These are phyloP conservation scores for Acanthochlamys bracteata DNA, from an alignment of 106 monocot genomes.

Conservation along the genomic window DNA sequence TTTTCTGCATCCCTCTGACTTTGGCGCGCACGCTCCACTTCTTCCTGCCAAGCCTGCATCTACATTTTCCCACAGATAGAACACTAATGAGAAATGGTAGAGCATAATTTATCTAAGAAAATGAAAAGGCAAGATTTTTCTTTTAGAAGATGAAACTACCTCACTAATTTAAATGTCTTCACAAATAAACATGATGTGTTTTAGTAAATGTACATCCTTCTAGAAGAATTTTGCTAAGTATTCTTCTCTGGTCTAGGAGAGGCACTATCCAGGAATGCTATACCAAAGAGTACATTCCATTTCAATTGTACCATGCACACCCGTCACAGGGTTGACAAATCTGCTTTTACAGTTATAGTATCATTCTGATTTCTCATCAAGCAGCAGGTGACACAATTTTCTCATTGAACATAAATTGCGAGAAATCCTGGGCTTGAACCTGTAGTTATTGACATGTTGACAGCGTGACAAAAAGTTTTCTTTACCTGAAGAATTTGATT, in stretches of 20 bases:
- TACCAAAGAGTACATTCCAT: no score
- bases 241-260: no score
- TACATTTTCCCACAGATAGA: slow-evolving; percentile 22
- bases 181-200: no score
- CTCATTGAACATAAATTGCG: neutral
- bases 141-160: neutral
- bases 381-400: no score
- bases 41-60: slow-evolving; percentile 97
- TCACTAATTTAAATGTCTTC: no score
- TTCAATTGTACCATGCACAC: no score
- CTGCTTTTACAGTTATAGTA: no score
- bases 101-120: neutral
- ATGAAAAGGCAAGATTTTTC: neutral
- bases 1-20: slow-evolving; percentile 90
- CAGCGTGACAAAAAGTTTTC: neutral
- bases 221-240: no score
- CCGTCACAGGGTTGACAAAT: no score
- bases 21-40: slow-evolving; percentile 92
- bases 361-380: no score
- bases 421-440: neutral
- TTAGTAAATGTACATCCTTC: no score
- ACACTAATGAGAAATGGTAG: neutral
- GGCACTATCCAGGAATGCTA: no score
- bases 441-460: neutral
- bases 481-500: slow-evolving; percentile 84